Percentiles rank a stretch among this genome's conserved stretches.
phyloP scores from a whole-genome alignment of 306 rosid species.

The Comarum palustre region DNA sequence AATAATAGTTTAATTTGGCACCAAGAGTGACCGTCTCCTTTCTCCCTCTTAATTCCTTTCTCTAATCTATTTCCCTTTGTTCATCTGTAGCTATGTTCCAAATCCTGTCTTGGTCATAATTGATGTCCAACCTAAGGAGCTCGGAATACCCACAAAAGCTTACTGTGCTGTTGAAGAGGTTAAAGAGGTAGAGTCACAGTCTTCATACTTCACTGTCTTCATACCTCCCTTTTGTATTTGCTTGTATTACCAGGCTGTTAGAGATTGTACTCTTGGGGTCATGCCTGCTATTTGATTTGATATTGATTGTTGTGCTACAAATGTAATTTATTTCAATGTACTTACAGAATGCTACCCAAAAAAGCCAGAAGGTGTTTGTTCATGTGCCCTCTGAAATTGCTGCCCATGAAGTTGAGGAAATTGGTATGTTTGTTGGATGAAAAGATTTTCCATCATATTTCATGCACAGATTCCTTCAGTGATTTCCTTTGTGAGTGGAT shows the following conservation, averaged over 20 bases:
- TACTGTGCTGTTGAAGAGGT: conserved; percentile 81
- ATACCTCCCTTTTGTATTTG: not conserved
- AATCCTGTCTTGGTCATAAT: conserved; percentile 82
- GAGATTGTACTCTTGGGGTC: not conserved
- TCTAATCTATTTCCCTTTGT: not conserved
- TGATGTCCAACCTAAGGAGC: conserved; percentile 82
- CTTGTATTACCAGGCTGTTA: not conserved
- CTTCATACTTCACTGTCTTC: not conserved
- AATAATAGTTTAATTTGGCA: not conserved
- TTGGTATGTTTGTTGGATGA: conserved; percentile 36
- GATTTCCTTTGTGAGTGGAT: not conserved
- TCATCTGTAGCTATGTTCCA: conserved; percentile 52
- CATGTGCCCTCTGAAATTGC: conserved; percentile 81
- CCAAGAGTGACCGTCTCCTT: not conserved
- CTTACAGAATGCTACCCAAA: conserved; percentile 76
- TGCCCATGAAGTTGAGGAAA: conserved; percentile 89
- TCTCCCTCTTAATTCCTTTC: not conserved
- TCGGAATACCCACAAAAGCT: conserved; percentile 86
- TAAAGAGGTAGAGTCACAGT: conserved; percentile 51
- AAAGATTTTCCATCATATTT: not conserved
- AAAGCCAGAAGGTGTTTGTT: conserved; percentile 79
- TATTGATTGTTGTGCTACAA: not conserved
- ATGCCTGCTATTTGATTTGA: no score
- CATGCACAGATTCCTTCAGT: not conserved
- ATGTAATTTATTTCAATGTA: conserved; percentile 10